phyloP scores from a whole-genome alignment of 768 basidiomycete genomes.

The Cantharellus cinnabarinus region DNA sequence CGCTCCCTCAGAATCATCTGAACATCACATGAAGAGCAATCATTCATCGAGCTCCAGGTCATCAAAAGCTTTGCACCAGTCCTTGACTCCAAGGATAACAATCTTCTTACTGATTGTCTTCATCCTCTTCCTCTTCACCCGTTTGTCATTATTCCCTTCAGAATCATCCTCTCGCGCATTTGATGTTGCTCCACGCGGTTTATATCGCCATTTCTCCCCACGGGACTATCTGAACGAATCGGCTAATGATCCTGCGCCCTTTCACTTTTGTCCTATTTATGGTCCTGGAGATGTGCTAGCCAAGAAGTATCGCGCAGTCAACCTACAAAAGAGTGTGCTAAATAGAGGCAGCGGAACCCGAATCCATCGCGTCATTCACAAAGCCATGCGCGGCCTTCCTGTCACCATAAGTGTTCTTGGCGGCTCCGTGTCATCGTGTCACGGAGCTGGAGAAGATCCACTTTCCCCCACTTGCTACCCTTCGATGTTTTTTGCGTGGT shows the following conservation, averaged over 20 bases:
- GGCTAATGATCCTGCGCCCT: constrained; percentile 42
- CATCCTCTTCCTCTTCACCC: constrained; percentile 21
- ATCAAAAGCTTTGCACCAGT: background rate
- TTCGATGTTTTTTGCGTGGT: constrained; percentile 90
- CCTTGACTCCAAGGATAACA: background rate
- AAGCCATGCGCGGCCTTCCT: constrained; percentile 66
- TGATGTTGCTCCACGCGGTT: background rate
- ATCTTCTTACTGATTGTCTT: constrained; percentile 30
- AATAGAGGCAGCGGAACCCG: constrained; percentile 67
- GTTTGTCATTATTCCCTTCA: background rate
- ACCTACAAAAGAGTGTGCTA: constrained; percentile 51
- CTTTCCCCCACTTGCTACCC: constrained; percentile 75
- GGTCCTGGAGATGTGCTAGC: constrained; percentile 68
- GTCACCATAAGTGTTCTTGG: constrained; percentile 81
- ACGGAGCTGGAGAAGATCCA: constrained; percentile 84
- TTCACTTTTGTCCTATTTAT: constrained; percentile 78
- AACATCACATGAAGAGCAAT: background rate
- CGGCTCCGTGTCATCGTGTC: constrained; percentile 84
- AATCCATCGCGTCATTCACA: constrained; percentile 62
- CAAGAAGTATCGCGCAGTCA: constrained; percentile 51
- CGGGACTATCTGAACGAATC: constrained; percentile 68
- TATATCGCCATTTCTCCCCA: constrained; percentile 17
- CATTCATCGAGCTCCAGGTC: background rate
- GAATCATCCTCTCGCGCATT: background rate
- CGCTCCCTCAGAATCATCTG: background rate